These are phyloP conservation scores for Fonsecaea nubica DNA, from an alignment of 2,329 filamentous ascomycete species.

Conservation along the genomic window DNA sequence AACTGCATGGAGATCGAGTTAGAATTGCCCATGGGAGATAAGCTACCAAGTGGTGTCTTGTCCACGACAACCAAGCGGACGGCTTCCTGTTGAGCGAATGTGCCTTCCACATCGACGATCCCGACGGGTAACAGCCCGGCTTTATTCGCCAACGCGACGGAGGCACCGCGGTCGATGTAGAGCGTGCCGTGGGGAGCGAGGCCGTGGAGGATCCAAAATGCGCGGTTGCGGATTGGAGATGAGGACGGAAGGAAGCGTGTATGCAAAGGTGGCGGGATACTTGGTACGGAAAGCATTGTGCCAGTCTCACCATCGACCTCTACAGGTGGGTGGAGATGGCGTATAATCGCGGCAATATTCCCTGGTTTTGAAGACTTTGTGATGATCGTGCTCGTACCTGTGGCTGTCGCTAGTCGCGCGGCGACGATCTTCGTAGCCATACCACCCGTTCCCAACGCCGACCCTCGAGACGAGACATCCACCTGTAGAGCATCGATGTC, in stretches of 20 bases:
- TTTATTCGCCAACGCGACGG: conserved; percentile 78
- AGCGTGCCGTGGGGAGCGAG: conserved; percentile 87
- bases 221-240: conserved; percentile 86
- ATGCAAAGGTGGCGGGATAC: conserved; percentile 70
- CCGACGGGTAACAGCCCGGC: conserved; percentile 88
- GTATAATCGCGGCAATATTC: conserved; percentile 86
- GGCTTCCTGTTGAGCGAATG: conserved; percentile 90
- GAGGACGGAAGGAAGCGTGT: conserved; percentile 88
- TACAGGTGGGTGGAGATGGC: conserved; percentile 70
- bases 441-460: conserved; percentile 86
- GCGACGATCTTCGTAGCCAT: conserved; percentile 99
- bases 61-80: conserved; percentile 84
- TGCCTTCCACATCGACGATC: conserved; percentile 86
- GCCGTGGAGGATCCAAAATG: conserved; percentile 97
- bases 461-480: conserved; percentile 90
- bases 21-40: conserved; percentile 43
- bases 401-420: conserved; percentile 87
- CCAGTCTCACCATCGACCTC: conserved; percentile 34
- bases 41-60: conserved; percentile 49
- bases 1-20: conserved; percentile 29
- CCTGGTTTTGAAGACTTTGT: conserved; percentile 91
- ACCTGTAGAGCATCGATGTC: conserved; percentile 83
- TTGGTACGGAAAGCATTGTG: conserved; percentile 40
- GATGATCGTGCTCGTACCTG: conserved; percentile 94
- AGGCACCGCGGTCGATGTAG: conserved; percentile 91